Conservation (phyloP, 2,329 filamentous ascomycete species). For the Sarocladium oryzae region DNA sequence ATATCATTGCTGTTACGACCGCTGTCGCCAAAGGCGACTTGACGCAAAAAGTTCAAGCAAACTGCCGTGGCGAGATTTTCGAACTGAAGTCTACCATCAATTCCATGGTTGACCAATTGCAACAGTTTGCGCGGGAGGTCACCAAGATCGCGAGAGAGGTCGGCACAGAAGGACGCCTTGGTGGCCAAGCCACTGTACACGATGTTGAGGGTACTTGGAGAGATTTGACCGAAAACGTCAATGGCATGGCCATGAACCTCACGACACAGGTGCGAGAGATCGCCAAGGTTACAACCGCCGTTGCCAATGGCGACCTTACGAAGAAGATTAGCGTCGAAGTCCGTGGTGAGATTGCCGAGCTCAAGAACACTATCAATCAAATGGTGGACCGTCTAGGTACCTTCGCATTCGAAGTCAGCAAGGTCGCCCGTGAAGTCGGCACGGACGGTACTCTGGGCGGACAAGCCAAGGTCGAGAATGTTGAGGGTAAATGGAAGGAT, state of each 20-base stretch:
- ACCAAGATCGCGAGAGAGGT: slow-evolving; percentile 95
- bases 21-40: slow-evolving; percentile 78
- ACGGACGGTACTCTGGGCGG: slow-evolving; percentile 92
- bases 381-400: slow-evolving; percentile 97
- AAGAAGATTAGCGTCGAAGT: slow-evolving; percentile 95
- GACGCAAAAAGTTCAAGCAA: slow-evolving; percentile 92
- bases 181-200: slow-evolving; percentile 91
- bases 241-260: slow-evolving; percentile 97
- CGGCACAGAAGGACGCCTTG: slow-evolving; percentile 88
- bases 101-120: slow-evolving; percentile 96
- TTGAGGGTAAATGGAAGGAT: slow-evolving; percentile 97
- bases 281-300: slow-evolving; percentile 90
- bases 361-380: slow-evolving; percentile 97
- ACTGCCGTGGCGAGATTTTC: slow-evolving; percentile 84
- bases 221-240: slow-evolving; percentile 91
- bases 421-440: slow-evolving; percentile 90
- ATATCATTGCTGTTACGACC: slow-evolving; percentile 80
- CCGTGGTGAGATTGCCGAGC: slow-evolving; percentile 85
- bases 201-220: slow-evolving; percentile 97
- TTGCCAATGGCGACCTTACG: slow-evolving; percentile 87
- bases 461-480: slow-evolving; percentile 88
- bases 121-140: slow-evolving; percentile 94
- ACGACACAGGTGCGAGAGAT: slow-evolving; percentile 98
- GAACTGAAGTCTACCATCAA: slow-evolving; percentile 98
- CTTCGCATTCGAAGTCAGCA: slow-evolving; percentile 94